Conservation (phyloP, 2,329 filamentous ascomycete genomes). For the Exophiala sideris region DNA sequence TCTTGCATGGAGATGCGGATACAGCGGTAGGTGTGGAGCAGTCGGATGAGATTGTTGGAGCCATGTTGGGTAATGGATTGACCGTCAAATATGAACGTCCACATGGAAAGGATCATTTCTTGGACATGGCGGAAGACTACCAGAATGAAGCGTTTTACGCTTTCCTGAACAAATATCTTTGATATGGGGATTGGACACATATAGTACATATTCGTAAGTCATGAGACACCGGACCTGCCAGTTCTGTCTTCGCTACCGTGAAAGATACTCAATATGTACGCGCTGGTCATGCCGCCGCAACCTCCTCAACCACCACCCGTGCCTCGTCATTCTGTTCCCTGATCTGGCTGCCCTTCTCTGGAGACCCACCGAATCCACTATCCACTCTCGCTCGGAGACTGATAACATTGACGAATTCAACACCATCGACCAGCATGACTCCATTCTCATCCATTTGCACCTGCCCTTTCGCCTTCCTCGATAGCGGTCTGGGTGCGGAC, state of each 20-base stretch:
- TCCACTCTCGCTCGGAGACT: slow-evolving; percentile 19
- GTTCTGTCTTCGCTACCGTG: no score
- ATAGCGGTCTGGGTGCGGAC: slow-evolving; percentile 1
- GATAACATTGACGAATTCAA: slow-evolving; percentile 24
- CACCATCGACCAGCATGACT: slow-evolving; percentile 33
- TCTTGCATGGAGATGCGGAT: slow-evolving; percentile 3
- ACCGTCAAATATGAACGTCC: slow-evolving; percentile 2
- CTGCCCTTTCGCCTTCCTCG: background rate
- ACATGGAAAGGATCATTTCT: slow-evolving; percentile 1
- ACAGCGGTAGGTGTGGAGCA: slow-evolving; percentile 2
- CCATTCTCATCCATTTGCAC: slow-evolving; percentile 15
- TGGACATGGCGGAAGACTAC: slow-evolving; percentile 1
- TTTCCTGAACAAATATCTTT: slow-evolving; percentile 4
- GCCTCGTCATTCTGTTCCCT: background rate
- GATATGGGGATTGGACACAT: background rate
- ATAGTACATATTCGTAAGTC: no score
- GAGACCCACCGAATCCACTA: slow-evolving; percentile 1
- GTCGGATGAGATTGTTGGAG: background rate
- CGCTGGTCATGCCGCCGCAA: no score
- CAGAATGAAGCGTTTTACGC: background rate
- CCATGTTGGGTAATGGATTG: background rate
- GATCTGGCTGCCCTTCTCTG: background rate
- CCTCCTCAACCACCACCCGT: background rate
- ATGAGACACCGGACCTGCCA: no score
- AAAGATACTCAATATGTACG: background rate